Conservation (phyloP, 2,329 filamentous ascomycete species). For the Xylariaceae sp. region DNA sequence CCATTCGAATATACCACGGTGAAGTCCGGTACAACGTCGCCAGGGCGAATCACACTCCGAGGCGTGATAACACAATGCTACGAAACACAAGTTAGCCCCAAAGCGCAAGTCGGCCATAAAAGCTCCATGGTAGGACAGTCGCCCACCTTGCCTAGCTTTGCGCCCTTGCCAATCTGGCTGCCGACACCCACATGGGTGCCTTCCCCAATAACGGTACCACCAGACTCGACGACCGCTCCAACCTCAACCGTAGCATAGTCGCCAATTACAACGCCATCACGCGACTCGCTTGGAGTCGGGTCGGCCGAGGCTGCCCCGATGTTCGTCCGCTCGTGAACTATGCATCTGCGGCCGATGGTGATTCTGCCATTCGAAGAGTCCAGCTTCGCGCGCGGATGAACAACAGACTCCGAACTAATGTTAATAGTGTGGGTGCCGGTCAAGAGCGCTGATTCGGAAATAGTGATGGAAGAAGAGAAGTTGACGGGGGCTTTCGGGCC, state of each 20-base stretch:
- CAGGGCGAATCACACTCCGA: slow-evolving; percentile 52
- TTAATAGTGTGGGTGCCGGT: slow-evolving; percentile 72
- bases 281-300: slow-evolving; percentile 28
- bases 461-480: slow-evolving; percentile 55
- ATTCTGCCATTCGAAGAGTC: slow-evolving; percentile 75
- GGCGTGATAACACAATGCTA: slow-evolving; percentile 68
- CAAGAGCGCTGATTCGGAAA: slow-evolving; percentile 58
- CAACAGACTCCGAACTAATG: slow-evolving; percentile 68
- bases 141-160: slow-evolving; percentile 56
- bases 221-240: slow-evolving; percentile 55
- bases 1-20: slow-evolving; percentile 66
- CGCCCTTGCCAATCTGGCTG: slow-evolving; percentile 54
- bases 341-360: slow-evolving; percentile 72
- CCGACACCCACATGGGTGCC: slow-evolving; percentile 57
- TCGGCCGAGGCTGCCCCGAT: slow-evolving; percentile 43
- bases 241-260: slow-evolving; percentile 60
- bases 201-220: slow-evolving; percentile 57
- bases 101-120: background rate
- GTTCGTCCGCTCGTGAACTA: slow-evolving; percentile 66
- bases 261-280: slow-evolving; percentile 50
- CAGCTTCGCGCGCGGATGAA: slow-evolving; percentile 81
- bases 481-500: slow-evolving; percentile 57
- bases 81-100: slow-evolving; percentile 1
- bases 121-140: background rate
- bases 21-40: slow-evolving; percentile 57